These are phyloP conservation scores for Thraustochytrium striatum DNA, from an alignment of 352 stramenopile species.

Conservation along the genomic window DNA sequence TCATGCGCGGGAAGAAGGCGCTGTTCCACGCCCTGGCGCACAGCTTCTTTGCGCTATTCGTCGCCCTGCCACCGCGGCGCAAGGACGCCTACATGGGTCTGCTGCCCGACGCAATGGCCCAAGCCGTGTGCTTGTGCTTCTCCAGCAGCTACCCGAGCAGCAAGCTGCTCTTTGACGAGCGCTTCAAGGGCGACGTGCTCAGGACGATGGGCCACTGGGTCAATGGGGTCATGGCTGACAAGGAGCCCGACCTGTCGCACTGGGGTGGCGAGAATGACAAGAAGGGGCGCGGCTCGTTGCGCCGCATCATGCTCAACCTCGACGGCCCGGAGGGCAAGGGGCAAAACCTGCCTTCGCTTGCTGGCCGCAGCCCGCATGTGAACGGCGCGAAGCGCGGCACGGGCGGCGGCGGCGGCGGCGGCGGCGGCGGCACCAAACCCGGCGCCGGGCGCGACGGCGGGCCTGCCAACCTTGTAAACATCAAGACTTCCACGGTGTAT, in stretches of 20 bases:
- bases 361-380: background rate
- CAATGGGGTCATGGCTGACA: background rate
- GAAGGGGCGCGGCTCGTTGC: background rate
- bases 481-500: constrained; percentile 18
- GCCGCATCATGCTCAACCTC: background rate
- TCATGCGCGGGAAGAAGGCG: background rate
- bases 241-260: constrained; percentile 9
- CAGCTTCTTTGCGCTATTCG: background rate
- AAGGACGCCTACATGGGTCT: background rate
- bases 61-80: background rate
- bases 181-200: background rate
- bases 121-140: background rate
- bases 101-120: background rate
- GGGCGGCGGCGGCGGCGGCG: background rate
- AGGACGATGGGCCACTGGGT: constrained; percentile 7
- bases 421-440: background rate
- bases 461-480: constrained; percentile 15
- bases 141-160: background rate
- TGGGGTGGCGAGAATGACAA: constrained; percentile 1
- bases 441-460: background rate
- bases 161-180: constrained; percentile 18
- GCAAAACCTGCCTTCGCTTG: background rate
- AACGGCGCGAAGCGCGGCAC: background rate
- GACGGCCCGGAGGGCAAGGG: background rate
- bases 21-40: constrained; percentile 18